These are phyloP conservation scores for Leishmania arabica DNA, from an alignment of 208 protist species.

Conservation along the genomic window DNA sequence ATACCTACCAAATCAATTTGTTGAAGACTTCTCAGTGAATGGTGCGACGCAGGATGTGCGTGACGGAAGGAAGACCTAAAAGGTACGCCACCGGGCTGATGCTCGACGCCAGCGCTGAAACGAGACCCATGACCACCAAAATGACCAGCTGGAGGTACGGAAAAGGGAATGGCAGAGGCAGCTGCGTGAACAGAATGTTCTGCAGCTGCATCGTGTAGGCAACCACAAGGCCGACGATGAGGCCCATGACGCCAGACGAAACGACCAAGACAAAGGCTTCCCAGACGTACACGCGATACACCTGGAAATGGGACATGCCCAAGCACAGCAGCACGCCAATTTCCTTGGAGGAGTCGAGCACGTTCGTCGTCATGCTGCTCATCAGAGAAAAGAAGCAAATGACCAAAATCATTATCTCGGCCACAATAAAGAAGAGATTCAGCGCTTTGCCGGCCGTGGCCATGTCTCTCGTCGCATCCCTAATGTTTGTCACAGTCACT, in stretches of 20 bases:
- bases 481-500: slow-evolving; percentile 15
- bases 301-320: slow-evolving; percentile 72
- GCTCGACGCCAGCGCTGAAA: slow-evolving; percentile 58
- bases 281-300: slow-evolving; percentile 94
- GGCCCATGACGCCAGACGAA: slow-evolving; percentile 85
- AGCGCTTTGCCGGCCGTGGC: slow-evolving; percentile 65
- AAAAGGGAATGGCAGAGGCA: slow-evolving; percentile 91
- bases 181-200: slow-evolving; percentile 87
- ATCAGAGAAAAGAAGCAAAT: slow-evolving; percentile 96
- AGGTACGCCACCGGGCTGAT: slow-evolving; percentile 58
- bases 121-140: slow-evolving; percentile 45
- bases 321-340: slow-evolving; percentile 94
- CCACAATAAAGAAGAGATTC: slow-evolving; percentile 91
- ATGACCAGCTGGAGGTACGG: slow-evolving; percentile 81
- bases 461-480: slow-evolving; percentile 29
- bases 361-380: slow-evolving; percentile 93
- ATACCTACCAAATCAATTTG: neutral
- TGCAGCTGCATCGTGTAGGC: slow-evolving; percentile 94
- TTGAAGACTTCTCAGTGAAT: slow-evolving; percentile 1
- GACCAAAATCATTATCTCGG: slow-evolving; percentile 87
- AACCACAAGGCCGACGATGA: slow-evolving; percentile 87
- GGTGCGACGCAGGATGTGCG: slow-evolving; percentile 64
- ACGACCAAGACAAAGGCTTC: slow-evolving; percentile 96
- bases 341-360: slow-evolving; percentile 95
- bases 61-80: slow-evolving; percentile 58